Evolutionary conservation across 805 yeast genomes (phyloP).

Genomic region (Pichia manshurica): DNA sequence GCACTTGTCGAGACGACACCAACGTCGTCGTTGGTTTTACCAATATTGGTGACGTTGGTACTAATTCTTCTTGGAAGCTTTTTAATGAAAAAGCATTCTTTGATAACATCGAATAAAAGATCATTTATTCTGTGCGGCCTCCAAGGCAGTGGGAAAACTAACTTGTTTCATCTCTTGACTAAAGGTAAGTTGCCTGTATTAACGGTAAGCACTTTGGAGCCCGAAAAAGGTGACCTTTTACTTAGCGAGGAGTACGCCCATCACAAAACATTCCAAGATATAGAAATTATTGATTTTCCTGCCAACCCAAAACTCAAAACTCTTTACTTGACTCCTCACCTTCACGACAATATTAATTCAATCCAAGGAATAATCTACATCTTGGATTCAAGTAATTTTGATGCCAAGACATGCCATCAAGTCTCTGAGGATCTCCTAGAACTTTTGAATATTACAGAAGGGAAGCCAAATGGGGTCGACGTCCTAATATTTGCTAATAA

Average conservation of each 20-base stretch:
- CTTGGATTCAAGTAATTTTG: constrained; percentile 65
- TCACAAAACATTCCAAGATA: constrained; percentile 29
- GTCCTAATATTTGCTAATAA: constrained; percentile 79
- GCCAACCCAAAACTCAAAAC: constrained; percentile 77
- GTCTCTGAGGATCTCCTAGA: constrained; percentile 56
- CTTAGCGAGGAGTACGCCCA: constrained; percentile 29
- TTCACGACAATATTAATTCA: constrained; percentile 37
- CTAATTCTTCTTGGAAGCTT: constrained; percentile 12
- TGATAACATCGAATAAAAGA: constrained; percentile 14
- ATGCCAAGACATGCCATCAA: constrained; percentile 40
- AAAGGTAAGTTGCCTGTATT: constrained; percentile 17
- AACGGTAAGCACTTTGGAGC: constrained; percentile 49
- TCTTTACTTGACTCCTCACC: constrained; percentile 43
- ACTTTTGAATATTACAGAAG: constrained; percentile 57
- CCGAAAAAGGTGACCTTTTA: constrained; percentile 34
- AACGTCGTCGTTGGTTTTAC: constrained; percentile 6
- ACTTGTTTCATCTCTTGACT: constrained; percentile 19
- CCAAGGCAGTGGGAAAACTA: constrained; percentile 22
- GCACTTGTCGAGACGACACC: not conserved
- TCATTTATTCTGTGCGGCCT: constrained; percentile 22
- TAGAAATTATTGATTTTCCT: constrained; percentile 72
- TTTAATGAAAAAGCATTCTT: constrained; percentile 11
- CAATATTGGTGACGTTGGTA: constrained; percentile 12
- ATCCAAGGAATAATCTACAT: constrained; percentile 68
- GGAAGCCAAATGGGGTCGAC: constrained; percentile 61